These are phyloP conservation scores for Pulveroboletus sp. DNA, from an alignment of 768 basidiomycete genomes.

Conservation along the genomic window DNA sequence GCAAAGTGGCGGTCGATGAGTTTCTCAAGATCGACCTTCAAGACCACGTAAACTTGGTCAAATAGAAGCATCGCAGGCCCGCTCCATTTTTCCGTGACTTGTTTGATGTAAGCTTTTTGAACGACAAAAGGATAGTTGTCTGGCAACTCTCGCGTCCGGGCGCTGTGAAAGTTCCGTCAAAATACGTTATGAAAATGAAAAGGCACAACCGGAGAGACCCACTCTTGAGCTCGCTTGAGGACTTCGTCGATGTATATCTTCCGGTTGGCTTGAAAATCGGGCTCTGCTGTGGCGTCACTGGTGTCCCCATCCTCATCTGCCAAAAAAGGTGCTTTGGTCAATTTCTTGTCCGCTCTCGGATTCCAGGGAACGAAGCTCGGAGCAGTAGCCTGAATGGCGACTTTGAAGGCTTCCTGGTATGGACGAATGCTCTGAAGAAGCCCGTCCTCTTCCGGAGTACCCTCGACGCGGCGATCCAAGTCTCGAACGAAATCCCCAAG, in stretches of 20 bases:
- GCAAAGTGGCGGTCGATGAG: conserved; percentile 51
- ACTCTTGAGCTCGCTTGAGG: conserved; percentile 45
- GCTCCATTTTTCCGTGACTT: conserved; percentile 47
- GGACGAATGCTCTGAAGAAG: conserved; percentile 56
- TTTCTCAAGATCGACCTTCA: conserved; percentile 38
- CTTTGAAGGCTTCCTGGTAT: conserved; percentile 45
- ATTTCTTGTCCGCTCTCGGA: conserved; percentile 2
- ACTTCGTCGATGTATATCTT: conserved; percentile 55
- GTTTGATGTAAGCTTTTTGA: conserved; percentile 46
- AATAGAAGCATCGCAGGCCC: conserved; percentile 47
- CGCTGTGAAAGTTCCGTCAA: conserved; percentile 36
- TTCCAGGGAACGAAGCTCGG: conserved; percentile 58
- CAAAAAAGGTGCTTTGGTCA: conserved; percentile 31
- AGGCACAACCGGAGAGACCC: conserved; percentile 18
- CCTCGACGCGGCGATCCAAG: conserved; percentile 46
- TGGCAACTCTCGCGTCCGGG: conserved; percentile 69
- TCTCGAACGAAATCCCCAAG: conserved; percentile 47
- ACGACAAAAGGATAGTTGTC: conserved; percentile 66
- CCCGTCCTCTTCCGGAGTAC: conserved; percentile 50
- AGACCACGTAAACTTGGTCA: conserved; percentile 33
- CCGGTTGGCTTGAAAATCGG: background rate
- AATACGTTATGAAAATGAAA: too few relatives aligned
- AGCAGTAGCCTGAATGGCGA: conserved; percentile 47
- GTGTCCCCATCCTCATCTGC: conserved; percentile 39
- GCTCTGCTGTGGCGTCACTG: background rate